Base-by-base conservation (phyloP, 441 rosid species). In the Gossypium gossypioides region DNA sequence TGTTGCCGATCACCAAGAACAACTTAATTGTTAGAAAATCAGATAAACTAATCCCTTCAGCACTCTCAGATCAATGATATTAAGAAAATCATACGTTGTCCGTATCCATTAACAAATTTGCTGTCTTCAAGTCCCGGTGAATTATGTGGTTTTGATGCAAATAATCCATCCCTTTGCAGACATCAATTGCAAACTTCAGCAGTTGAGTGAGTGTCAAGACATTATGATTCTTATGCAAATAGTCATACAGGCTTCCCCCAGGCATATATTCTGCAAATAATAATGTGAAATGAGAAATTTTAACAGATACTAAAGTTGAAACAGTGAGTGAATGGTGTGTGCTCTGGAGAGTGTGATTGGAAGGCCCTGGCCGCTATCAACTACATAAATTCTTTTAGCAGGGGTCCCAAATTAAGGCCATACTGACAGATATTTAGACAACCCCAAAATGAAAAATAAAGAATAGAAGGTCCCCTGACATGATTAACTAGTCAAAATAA, bases 121-220 rank as follows among this genome's bases (percentile, higher is more conserved):
- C 91, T 13, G 96, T 87, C 89, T 90, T 90, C 79, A 90, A 77
- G 79, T 90, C 96, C 80, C 96, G 83, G 66, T 90, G 93, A 69
- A 90, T 88, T 68, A 90, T 86, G 72, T 86, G 81, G 75, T 83
- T 90, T 75, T 82, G 84, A 81, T 90, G 96, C 86, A 90, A 83
- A 79, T 90, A 90, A 68, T 85, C 85, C 93, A 90, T 90, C 70
- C 96, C 96, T 77, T 82, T 78, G 86, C 84, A 84, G 77, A 88
- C 86, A 79, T 90, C 93, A 56, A 84, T 81, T 40, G 88, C 93
- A 80, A 88, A 90, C 79, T 81, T 86, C 78, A 90, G 75, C 75
- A 88, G 77, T 55, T 84, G 87, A 37, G 86, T 59, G 63, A 84
- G 83, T 82, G 80, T 84, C 83, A 88, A 72, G 59, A 71, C 69